Base-by-base conservation (phyloP, 2,329 filamentous ascomycete species). In the Calonectria hongkongensis region DNA sequence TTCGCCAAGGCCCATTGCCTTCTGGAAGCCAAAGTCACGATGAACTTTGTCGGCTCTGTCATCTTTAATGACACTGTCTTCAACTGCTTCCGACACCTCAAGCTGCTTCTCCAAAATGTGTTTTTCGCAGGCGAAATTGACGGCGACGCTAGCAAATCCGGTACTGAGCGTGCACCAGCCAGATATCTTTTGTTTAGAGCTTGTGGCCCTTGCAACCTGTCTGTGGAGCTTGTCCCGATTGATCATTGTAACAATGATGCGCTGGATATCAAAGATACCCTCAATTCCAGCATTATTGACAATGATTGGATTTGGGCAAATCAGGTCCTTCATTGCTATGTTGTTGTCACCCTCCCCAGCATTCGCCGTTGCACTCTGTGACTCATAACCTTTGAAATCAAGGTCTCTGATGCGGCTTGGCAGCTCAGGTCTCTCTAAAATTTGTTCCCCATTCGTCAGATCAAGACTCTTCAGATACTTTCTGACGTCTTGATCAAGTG, bases 101-200 rank as follows among this genome's bases (percentile, higher is more conserved):
- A 54, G 50, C 50, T 54, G 28, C 18, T 36, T 54, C 28, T 54
- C 50, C 16, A 54, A 28, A 9, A 54, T 33, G 28, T 54, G 28
- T 18, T 36, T 54, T 16, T 54, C 50, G 28, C 50, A 54, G 18
- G 50, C 50, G 7, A 54, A 54, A 13, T 54, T 54, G 16, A 54
- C 50, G 4, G 50, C 30, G 16, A 54, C 50, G 7, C 30, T 54
- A 1, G 50, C 50, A 13, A 54, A 54, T 16, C 50, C 50, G 12
- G 50, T 54, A 18, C 50, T 54, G 7, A 54, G 50, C 15, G 50
- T 54, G 50, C 50, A 54, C 50, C 50, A 54, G 16, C 50, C 50
- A 21, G 50, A 54, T 54, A 54, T 54, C 16, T 54, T 54, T 18
- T 54, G 50, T 10, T 54, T 54, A 6, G 50, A 25, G 18, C 50